Evolutionary conservation across 805 yeast species (phyloP), one percentile per base, ranked within the genome.

Genomic region (Metahyphopichia silvanorum): DNA sequence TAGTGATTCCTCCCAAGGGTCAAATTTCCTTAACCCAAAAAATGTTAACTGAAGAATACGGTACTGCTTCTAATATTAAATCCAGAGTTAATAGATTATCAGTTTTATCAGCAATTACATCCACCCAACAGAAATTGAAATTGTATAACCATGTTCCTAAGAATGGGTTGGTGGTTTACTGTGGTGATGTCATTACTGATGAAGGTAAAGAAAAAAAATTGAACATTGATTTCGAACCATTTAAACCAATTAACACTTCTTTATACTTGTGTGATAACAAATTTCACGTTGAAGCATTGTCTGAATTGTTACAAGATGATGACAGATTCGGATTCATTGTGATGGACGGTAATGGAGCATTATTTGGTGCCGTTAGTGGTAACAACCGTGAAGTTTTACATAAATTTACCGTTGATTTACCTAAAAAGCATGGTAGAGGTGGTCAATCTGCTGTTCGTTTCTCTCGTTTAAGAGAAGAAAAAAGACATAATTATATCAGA

Each of bases 351-450:
- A 88, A 89, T 62, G 98, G 98, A 39, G 86, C 96, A 3, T 71
- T 93, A 46, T 93, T 93, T 50, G 99, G 99, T 66, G 76, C 94
- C 13, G 79, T 93, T 35, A 80, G 94, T 27, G 99, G 99, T 61
- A 93, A 93, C 69, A 89, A 96, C 29, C 83, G 98, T 72, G 96
- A 93, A 42, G 86, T 93, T 27, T 72, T 93, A 55, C 96, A 91
- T 66, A 93, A 93, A 66, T 93, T 93, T 67, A 84, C 71, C 2
- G 99, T 93, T 35, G 99, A 93, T 64, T 74, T 93, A 52, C 99
- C 99, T 52, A 93, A 93, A 74, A 93, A 93, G 86, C 98, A 93
- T 74, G 98, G 98, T 55, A 85, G 98, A 77, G 98, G 98, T 85
- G 98, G 98, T 83, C 98, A 93, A 72, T 93, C 99, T 42, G 98